Evolutionary conservation across 768 basidiomycete genomes (phyloP).

Genomic region (Leccinellum rugosiceps): DNA sequence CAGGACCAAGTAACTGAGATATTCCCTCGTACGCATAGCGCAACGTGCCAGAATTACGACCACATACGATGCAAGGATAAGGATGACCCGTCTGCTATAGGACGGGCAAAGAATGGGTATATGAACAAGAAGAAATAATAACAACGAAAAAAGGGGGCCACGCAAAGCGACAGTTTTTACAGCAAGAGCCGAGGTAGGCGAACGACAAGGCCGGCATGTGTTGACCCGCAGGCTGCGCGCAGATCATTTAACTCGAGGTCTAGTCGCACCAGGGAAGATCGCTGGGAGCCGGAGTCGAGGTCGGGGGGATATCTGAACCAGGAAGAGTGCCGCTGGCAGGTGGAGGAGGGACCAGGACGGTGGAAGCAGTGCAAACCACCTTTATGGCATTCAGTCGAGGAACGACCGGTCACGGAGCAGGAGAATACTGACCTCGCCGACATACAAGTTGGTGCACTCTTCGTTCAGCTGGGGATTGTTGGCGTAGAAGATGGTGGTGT

Average conservation of each 20-base stretch:
- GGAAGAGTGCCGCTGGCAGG: conserved; percentile 35
- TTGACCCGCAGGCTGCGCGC: conserved; percentile 14
- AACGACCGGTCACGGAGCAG: not conserved
- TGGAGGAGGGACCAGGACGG: conserved; percentile 41
- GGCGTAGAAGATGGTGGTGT: conserved; percentile 48
- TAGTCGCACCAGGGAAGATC: conserved; percentile 54
- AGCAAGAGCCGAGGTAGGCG: conserved; percentile 1
- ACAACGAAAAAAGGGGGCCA: conserved; percentile 1
- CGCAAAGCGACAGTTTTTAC: conserved; percentile 1
- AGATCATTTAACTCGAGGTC: not conserved
- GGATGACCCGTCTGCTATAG: conserved; percentile 4
- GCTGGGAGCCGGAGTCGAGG: conserved; percentile 23
- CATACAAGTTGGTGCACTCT: conserved; percentile 63
- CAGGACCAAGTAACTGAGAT: conserved; percentile 12
- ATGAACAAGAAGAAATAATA: conserved; percentile 5
- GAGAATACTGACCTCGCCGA: conserved; percentile 59
- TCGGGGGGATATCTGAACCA: conserved; percentile 31
- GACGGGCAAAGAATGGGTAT: conserved; percentile 22
- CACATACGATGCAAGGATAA: conserved; percentile 19
- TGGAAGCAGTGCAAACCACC: conserved; percentile 53
- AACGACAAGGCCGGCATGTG: conserved; percentile 30
- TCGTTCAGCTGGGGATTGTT: conserved; percentile 76
- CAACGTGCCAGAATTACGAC: conserved; percentile 25
- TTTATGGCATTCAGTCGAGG: conserved; percentile 9
- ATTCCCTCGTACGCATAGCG: conserved; percentile 23